A percentile compares a stretch with the other conserved stretches of the same genome.
These are phyloP conservation scores for Bipolaris zeicola DNA, from an alignment of 2,329 filamentous ascomycete genomes.

Conservation along the genomic window DNA sequence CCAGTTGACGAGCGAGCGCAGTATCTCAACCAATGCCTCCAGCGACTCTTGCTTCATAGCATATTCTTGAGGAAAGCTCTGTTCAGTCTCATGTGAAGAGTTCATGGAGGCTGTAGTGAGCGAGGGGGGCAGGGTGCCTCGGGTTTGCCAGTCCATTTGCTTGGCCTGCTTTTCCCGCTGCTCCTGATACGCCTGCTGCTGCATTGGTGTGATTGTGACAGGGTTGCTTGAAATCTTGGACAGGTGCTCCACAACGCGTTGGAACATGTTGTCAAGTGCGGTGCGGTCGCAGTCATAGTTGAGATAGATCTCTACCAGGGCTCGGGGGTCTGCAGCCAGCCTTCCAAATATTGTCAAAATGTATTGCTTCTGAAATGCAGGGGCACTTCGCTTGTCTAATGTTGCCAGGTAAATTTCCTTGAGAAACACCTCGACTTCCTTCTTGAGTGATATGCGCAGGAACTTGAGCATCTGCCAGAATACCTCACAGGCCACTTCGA, in stretches of 20 bases:
- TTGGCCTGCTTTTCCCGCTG: constrained; percentile 66
- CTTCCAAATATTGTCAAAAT: constrained; percentile 86
- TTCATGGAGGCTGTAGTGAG: constrained; percentile 79
- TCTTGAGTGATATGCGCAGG: constrained; percentile 93
- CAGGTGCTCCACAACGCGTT: constrained; percentile 89
- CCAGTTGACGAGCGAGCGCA: constrained; percentile 93
- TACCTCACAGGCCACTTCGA: constrained; percentile 94
- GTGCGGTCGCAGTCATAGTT: constrained; percentile 98
- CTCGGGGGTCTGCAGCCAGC: constrained; percentile 82
- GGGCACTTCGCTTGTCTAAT: constrained; percentile 83
- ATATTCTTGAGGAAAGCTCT: constrained; percentile 85
- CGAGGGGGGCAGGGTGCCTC: constrained; percentile 83
- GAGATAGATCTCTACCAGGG: constrained; percentile 91
- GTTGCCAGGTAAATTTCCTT: constrained; percentile 97
- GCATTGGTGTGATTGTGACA: constrained; percentile 72
- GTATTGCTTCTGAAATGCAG: constrained; percentile 87
- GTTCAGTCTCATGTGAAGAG: constrained; percentile 61
- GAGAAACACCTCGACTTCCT: constrained; percentile 96
- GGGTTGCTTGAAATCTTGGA: constrained; percentile 84
- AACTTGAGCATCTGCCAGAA: constrained; percentile 98
- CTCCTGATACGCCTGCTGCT: constrained; percentile 89
- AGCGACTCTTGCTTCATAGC: constrained; percentile 87
- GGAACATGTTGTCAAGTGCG: constrained; percentile 93
- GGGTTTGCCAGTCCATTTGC: constrained; percentile 80
- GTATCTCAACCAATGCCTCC: constrained; percentile 84